A percentile compares a stretch with the other conserved stretches of the same genome.
phyloP scores from a whole-genome alignment of 371 early-diverging fungal genomes.

The Mortierella sp. region DNA sequence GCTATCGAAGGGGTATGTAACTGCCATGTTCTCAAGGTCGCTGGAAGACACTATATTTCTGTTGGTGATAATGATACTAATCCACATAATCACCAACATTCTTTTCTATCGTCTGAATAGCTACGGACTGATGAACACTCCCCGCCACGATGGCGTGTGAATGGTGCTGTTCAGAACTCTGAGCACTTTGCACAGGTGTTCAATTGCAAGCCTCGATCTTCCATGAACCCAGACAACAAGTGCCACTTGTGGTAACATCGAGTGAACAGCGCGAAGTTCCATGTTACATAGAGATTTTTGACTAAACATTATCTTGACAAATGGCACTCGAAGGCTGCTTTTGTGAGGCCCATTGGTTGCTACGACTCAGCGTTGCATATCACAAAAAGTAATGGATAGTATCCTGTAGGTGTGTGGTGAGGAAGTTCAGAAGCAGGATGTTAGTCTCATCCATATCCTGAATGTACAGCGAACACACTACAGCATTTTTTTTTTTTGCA shows the following conservation, averaged over 20 bases:
- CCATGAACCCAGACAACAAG: constrained; percentile 70
- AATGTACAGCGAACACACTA: background rate
- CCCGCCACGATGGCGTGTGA: constrained; percentile 72
- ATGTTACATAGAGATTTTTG: too few relatives aligned
- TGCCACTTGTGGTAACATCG: constrained; percentile 63
- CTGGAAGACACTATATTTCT: too few relatives aligned
- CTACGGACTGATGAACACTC: constrained; percentile 62
- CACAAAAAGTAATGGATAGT: constrained; percentile 45
- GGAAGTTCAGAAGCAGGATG: background rate
- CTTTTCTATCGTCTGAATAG: constrained; percentile 20
- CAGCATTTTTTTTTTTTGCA: background rate
- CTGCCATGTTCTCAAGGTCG: too few relatives aligned
- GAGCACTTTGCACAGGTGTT: constrained; percentile 73
- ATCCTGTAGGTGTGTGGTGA: constrained; percentile 17
- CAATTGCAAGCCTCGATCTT: constrained; percentile 61
- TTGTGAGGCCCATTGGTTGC: too few relatives aligned
- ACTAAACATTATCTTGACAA: too few relatives aligned
- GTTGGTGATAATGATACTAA: background rate
- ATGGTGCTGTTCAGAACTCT: constrained; percentile 74
- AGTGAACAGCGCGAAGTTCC: background rate
- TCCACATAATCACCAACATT: too few relatives aligned
- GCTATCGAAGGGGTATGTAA: constrained; percentile 58
- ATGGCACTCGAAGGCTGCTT: too few relatives aligned
- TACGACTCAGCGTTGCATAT: too few relatives aligned
- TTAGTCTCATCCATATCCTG: background rate